Evolutionary conservation across 1,139 yeast genomes (phyloP).

Genomic region (Citeromyces hawaiiensis): DNA sequence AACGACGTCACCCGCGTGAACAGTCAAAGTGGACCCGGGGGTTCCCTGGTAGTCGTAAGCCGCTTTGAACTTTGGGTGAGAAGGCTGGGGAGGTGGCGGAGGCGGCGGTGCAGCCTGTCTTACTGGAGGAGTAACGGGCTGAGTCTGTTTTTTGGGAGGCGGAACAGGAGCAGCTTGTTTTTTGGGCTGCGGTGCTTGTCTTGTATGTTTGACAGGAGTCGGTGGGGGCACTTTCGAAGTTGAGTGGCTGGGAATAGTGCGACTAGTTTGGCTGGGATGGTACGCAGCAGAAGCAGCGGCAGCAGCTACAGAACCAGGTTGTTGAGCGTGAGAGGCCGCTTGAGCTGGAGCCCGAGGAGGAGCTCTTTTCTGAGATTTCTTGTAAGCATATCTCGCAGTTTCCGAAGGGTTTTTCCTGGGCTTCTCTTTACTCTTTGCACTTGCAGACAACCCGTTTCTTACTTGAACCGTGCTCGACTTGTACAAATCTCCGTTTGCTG

Average conservation of each 20-base stretch:
- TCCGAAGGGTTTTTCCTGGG: conserved; percentile 38
- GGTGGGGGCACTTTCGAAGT: conserved; percentile 5
- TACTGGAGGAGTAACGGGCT: conserved; percentile 22
- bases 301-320: conserved; percentile 8
- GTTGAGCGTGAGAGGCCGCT: conserved; percentile 11
- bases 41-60: conserved; percentile 84
- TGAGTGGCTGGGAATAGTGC: conserved; percentile 4
- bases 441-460: conserved; percentile 66
- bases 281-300: conserved; percentile 5
- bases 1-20: conserved; percentile 62
- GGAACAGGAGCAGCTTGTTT: conserved; percentile 10
- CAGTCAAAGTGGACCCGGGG: conserved; percentile 70
- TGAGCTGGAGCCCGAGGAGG: conserved; percentile 13
- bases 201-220: conserved; percentile 10
- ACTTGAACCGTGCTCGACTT: conserved; percentile 85
- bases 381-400: conserved; percentile 2
- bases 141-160: conserved; percentile 10
- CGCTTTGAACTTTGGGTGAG: conserved; percentile 71
- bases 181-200: conserved; percentile 13
- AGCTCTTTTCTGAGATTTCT: conserved; percentile 4
- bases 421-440: conserved; percentile 53
- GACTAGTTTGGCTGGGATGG: background rate
- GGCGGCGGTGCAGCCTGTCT: conserved; percentile 22
- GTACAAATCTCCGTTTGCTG: conserved; percentile 56
- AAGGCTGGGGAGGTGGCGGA: conserved; percentile 62